Evolutionary conservation across 2,329 filamentous ascomycete genomes (phyloP).

Genomic region (Xylaria sp.): DNA sequence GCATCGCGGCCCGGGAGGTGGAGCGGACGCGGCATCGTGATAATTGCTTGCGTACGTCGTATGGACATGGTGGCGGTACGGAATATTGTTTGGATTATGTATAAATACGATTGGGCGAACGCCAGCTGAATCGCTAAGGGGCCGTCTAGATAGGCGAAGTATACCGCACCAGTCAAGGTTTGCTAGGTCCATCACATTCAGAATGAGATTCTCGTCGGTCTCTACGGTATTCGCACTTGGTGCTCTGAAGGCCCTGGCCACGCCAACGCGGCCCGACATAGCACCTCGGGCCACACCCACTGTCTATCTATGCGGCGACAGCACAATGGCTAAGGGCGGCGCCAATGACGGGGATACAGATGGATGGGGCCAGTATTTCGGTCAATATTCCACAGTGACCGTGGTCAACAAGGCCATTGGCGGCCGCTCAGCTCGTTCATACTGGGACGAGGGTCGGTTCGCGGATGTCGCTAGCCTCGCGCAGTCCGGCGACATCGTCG

Average conservation of each 20-base stretch:
- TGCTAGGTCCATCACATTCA: constrained; percentile 6
- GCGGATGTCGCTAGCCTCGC: constrained; percentile 62
- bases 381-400: constrained; percentile 56
- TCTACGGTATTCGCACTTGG: constrained; percentile 25
- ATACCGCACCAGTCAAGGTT: background rate
- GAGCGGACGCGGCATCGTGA: constrained; percentile 15
- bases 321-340: constrained; percentile 62
- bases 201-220: constrained; percentile 34
- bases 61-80: constrained; percentile 4
- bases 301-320: constrained; percentile 65
- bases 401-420: constrained; percentile 71
- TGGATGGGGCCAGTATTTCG: constrained; percentile 72
- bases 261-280: constrained; percentile 35
- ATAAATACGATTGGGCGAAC: no score
- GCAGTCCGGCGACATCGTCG: constrained; percentile 68
- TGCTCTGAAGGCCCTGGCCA: constrained; percentile 26
- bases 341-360: constrained; percentile 51
- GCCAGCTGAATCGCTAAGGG: no score
- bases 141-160: background rate
- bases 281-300: constrained; percentile 50
- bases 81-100: no score
- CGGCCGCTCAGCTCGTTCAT: constrained; percentile 71
- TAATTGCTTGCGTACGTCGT: constrained; percentile 6
- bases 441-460: constrained; percentile 71
- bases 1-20: constrained; percentile 24